A percentile compares a stretch with the other conserved stretches of the same genome.
These are phyloP conservation scores for Colletotrichum limetticola DNA, from an alignment of 2,329 filamentous ascomycete species.

Conservation along the genomic window DNA sequence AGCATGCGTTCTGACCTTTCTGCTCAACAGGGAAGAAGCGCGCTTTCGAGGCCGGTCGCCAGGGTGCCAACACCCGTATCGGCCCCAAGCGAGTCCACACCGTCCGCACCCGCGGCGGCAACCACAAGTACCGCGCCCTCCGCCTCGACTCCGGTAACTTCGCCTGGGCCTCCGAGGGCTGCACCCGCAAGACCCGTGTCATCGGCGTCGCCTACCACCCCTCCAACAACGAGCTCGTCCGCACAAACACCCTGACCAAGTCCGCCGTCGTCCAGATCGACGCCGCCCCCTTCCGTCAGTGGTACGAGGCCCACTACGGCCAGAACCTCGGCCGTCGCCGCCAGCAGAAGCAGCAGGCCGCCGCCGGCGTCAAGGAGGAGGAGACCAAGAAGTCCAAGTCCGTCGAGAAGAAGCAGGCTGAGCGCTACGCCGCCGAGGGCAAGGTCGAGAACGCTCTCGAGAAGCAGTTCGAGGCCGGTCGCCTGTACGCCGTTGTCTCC, in stretches of 20 bases:
- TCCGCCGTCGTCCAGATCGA: constrained; percentile 99
- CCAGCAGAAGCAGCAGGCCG: constrained; percentile 78
- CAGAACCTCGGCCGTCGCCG: constrained; percentile 87
- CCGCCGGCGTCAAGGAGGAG: constrained; percentile 69
- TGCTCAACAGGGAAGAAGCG: constrained; percentile 83
- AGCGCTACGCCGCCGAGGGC: constrained; percentile 81
- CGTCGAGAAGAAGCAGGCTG: constrained; percentile 96
- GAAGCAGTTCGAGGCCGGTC: constrained; percentile 99
- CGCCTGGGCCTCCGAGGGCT: constrained; percentile 97
- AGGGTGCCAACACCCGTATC: constrained; percentile 99
- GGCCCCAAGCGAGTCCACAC: constrained; percentile 96
- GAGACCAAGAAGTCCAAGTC: constrained; percentile 93
- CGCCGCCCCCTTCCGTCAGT: constrained; percentile 98
- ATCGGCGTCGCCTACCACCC: constrained; percentile 99
- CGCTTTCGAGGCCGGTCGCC: constrained; percentile 99
- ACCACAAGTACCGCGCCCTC: constrained; percentile 99
- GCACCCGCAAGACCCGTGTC: constrained; percentile 98
- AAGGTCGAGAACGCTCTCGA: constrained; percentile 95
- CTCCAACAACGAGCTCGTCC: constrained; percentile 99
- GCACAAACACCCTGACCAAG: constrained; percentile 99
- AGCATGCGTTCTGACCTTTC: constrained; percentile 79
- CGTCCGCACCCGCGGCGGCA: constrained; percentile 96
- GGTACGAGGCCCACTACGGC: constrained; percentile 99
- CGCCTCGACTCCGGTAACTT: constrained; percentile 99
- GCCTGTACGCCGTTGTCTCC: constrained; percentile 92